Evolutionary conservation across 495 filamentous ascomycete species (phyloP).

Genomic region (Xylaria palmicola): DNA sequence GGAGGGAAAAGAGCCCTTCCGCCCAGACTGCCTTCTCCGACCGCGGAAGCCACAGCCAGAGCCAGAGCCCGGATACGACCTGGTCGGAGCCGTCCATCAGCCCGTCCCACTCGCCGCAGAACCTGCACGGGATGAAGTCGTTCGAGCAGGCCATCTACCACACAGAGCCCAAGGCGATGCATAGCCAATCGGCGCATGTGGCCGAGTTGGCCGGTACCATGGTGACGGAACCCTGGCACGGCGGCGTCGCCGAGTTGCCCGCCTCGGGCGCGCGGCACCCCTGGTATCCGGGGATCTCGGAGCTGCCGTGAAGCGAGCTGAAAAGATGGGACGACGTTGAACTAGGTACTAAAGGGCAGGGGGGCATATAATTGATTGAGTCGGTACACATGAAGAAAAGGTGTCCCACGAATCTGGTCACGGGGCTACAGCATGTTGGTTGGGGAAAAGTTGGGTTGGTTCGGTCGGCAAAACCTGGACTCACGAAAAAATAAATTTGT

Average conservation of each 20-base stretch:
- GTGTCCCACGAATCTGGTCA: no score
- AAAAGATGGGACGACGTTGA: neutral
- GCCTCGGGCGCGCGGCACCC: neutral
- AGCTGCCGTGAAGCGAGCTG: constrained; percentile 1
- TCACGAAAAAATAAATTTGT: no score
- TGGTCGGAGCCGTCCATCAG: constrained; percentile 3
- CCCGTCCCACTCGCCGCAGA: constrained; percentile 1
- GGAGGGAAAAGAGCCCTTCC: constrained; percentile 1
- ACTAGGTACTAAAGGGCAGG: no score
- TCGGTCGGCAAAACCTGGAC: no score
- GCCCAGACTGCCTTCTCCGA: neutral
- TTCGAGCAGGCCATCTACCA: constrained; percentile 4
- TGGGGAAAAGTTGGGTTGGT: no score
- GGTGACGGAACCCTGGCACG: constrained; percentile 12
- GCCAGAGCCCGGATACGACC: neutral
- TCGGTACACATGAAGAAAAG: no score
- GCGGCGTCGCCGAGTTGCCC: constrained; percentile 10
- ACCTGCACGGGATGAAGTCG: neutral
- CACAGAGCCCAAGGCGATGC: neutral
- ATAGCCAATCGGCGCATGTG: neutral
- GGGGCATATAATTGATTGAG: no score
- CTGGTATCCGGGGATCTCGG: neutral
- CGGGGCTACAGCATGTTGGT: no score
- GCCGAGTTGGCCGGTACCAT: constrained; percentile 12
- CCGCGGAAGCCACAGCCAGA: neutral